Conservation (phyloP, 2,329 filamentous ascomycete genomes). For the Fusarium staphyleae region DNA sequence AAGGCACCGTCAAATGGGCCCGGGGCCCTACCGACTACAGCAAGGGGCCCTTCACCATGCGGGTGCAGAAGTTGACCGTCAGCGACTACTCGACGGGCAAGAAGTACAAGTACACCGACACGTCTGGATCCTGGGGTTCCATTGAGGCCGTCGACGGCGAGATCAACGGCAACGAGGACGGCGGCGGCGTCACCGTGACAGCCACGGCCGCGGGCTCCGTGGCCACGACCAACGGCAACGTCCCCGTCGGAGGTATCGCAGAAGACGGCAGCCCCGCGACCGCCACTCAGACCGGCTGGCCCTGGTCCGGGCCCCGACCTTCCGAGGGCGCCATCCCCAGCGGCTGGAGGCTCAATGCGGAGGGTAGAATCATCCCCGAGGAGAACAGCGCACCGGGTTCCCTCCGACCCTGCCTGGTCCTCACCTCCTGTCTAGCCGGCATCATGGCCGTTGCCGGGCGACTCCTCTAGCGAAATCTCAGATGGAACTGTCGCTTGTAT, state of each 20-base stretch:
- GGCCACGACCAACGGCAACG: constrained; percentile 67
- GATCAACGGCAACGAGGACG: constrained; percentile 72
- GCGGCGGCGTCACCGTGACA: constrained; percentile 59
- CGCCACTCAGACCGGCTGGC: constrained; percentile 68
- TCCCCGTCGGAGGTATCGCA: constrained; percentile 75
- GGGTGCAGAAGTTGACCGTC: constrained; percentile 76
- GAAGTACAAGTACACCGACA: constrained; percentile 82
- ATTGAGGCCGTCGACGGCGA: constrained; percentile 82
- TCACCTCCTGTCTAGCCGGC: constrained; percentile 41
- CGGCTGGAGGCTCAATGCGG: constrained; percentile 81
- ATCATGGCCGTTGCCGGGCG: constrained; percentile 36
- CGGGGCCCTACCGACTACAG: constrained; percentile 85
- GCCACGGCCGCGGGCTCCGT: constrained; percentile 68
- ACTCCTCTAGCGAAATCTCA: constrained; percentile 27
- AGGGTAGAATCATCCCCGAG: constrained; percentile 80
- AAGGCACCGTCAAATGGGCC: constrained; percentile 90
- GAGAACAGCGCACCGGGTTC: constrained; percentile 52
- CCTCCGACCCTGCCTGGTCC: constrained; percentile 30
- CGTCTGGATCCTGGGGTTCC: constrained; percentile 78
- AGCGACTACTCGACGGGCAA: constrained; percentile 94
- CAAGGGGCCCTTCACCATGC: constrained; percentile 85
- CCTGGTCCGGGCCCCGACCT: constrained; percentile 67
- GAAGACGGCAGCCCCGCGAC: constrained; percentile 60
- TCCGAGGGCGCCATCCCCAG: constrained; percentile 69
- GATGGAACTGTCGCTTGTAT: constrained; percentile 5